Evolutionary conservation across 768 basidiomycete genomes (phyloP), one percentile per base, ranked within the genome.

Genomic region (Boletus rubescentipes): DNA sequence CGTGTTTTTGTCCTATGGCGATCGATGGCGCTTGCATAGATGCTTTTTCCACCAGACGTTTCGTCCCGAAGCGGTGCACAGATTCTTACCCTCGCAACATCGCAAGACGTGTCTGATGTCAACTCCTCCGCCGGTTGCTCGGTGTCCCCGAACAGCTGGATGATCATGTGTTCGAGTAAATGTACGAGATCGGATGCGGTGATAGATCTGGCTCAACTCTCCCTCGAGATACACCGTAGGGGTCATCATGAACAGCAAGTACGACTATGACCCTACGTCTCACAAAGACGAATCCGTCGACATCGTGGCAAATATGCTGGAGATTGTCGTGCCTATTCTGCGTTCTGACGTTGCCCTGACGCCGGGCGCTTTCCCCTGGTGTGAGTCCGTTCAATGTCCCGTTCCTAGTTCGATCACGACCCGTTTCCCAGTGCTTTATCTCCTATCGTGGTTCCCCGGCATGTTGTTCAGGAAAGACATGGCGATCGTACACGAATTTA

Each of bases 21-120:
- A 62, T n/a, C 10, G 2, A 20, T 61, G 60, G 61, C 46, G 59
- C 18, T 12, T 57, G 5, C 58, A 61, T 9, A 37, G 60, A 14
- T 59, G 47, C 2, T 20, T 61, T 26, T 52, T 61, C 18, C 59
- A 61, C 36, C 58, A 60, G 26, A 49, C 59, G 0, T 56, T 61
- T 20, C 21, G 37, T 2, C 10, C 1, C 0, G 43, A 46, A 0
- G 46, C 26, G 1, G 40, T 31, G 4, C 5, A 21, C 0, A 61
- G 49, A 39, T 61, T 60, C 20, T 4, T 38, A 0, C 50, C 23
- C 1, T 6, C 23, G 3, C 52, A 51, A 23, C 41, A 58, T 16
- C 37, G 36, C n/a, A 58, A 49, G 10, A 35, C 49, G 9, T 51
- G 56, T n/a, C n/a, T n/a, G n/a, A n/a, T n/a, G n/a, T 38, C 30